Base-by-base conservation (phyloP, 2,329 filamentous ascomycete genomes). In the Nothopassalora personata region DNA sequence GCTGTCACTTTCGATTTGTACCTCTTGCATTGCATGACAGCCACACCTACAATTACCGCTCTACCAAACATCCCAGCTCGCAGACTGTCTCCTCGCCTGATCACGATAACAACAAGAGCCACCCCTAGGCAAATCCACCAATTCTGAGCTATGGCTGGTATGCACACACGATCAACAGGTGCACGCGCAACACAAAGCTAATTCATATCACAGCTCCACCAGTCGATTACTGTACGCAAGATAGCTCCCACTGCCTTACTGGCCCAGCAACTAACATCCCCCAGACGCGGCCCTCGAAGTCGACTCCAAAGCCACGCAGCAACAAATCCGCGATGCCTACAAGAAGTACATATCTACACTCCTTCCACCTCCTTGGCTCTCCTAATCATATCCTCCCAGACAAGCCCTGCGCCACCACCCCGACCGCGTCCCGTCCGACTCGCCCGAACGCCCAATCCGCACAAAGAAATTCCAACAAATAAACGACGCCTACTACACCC, bases 281-380 rank as follows among this genome's bases (percentile, higher is more conserved):
- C 33, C 28, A 60, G 60, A 74, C 57, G 68, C 72, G 49, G 66
- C 71, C 5, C 71, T 74, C 34, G 68, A 72, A 57, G 57, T 74
- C 64, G 63, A 68, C 54, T 83, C 90, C 36, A 87, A 82, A 66
- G 91, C 93, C 34, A 88, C 86, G 0, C 84, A 86, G 60, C 86
- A 91, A 70, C 89, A 97, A 73, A 87, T 99, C 71, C 89, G 93
- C 68, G 89, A 90, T 80, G 94, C 92, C 53, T 99, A 97, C 81
- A 99, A 99, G 74, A 88, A 88, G 88, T 61, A 43, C 57, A 66
- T 55, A 48, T 19, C 53, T 5, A 23, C 52, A 30, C 8, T 5
- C 30, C 31, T n/a, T 31, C 36, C 27, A 11, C n/a, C 13, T 4
- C 15, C 1, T n/a, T 15, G 13, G 34, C 27, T n/a, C 55, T 51